Base-by-base conservation (phyloP, 805 yeast species). In the Candida broadrunensis region DNA sequence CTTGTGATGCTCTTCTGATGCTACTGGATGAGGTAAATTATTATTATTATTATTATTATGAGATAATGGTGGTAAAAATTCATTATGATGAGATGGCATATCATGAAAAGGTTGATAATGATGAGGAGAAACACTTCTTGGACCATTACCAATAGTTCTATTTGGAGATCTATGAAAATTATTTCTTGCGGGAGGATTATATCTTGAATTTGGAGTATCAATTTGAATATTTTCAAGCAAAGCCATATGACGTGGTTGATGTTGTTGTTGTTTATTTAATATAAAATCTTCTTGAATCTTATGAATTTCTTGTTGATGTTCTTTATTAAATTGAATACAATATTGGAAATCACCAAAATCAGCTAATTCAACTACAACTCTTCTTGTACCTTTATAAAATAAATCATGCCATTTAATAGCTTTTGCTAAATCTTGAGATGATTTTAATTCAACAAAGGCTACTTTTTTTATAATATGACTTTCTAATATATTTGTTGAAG, bases 371-470 rank as follows among this genome's bases (percentile, higher is more conserved):
- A 67, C 55, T 7, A 60, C 43, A 8, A 70, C 72, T 37, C 67
- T 56, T 42, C 71, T 56, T 29, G 61, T 53, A n/a, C 66, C 69
- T 37, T 55, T 56, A 68, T 79, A 68, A 50, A 65, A 72, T 25
- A 83, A 59, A 52, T 82, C 88, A 36, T 63, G 74, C 80, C 87
- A 80, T 54, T 79, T 83, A 39, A 81, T 56, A 23, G 77, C 84
- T 48, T 78, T 80, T 34, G 70, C 70, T 51, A 82, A 63, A 30
- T 80, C 83, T 8, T 66, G 64, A n/a, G 67, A 61, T 6, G 74
- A 60, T n/a, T 58, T 54, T 45, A 83, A 56, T 46, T 82, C 85
- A 1, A 80, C 80, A 58, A 84, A 81, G 2, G 87, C 80, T 20
- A 84, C 80, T 52, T 80, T 82, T 47, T 68, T 75, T 32, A 67